Conservation (phyloP, 805 yeast genomes). For the Myxozyma udenii region DNA sequence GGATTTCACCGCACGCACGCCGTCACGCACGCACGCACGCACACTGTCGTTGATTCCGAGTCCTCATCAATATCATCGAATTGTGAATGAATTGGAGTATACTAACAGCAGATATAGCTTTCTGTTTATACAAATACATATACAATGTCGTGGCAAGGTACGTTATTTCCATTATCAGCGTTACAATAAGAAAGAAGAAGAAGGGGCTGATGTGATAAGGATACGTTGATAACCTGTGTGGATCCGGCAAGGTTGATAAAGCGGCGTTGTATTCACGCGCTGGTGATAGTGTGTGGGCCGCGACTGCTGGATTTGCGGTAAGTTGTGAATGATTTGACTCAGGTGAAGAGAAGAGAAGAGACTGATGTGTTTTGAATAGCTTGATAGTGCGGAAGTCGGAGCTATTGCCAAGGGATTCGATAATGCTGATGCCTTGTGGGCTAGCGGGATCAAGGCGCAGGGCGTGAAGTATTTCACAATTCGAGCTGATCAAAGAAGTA, state of each 20-base stretch:
- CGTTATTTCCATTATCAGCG: slow-evolving; percentile 5
- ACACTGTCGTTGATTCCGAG: too few species aligned
- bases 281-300: slow-evolving; percentile 94
- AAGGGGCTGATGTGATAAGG: slow-evolving; percentile 46
- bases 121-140: background rate
- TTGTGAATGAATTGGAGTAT: too few species aligned
- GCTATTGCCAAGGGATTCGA: slow-evolving; percentile 76
- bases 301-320: slow-evolving; percentile 57
- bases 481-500: slow-evolving; percentile 86
- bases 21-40: too few species aligned
- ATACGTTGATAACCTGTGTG: slow-evolving; percentile 88
- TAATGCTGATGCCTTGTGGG: slow-evolving; percentile 74
- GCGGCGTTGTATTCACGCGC: slow-evolving; percentile 93
- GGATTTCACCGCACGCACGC: too few species aligned
- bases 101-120: too few species aligned
- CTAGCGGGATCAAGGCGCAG: slow-evolving; percentile 79
- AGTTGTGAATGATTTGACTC: slow-evolving; percentile 2
- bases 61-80: too few species aligned
- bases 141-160: slow-evolving; percentile 39
- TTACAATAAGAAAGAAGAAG: background rate
- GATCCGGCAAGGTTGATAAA: slow-evolving; percentile 83
- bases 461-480: slow-evolving; percentile 84
- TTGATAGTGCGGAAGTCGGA: slow-evolving; percentile 66
- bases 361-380: slow-evolving; percentile 29
- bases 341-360: background rate